A percentile compares a stretch with the other conserved stretches of the same genome.
phyloP scores from a whole-genome alignment of 176 grass and related monocot species.

The Rhynchospora breviuscula region DNA sequence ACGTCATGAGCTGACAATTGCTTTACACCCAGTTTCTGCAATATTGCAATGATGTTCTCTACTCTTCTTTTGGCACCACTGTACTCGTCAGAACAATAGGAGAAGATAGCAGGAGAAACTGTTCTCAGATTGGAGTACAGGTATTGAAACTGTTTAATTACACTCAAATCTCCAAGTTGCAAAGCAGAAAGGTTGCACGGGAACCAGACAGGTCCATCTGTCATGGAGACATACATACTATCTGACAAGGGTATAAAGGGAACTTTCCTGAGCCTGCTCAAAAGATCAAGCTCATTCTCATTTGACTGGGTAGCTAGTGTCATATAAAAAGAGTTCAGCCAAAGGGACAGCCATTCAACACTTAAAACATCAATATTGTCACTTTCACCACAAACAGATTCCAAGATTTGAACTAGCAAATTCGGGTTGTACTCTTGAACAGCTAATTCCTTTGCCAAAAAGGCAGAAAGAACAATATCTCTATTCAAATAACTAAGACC shows the following conservation, averaged over 20 bases:
- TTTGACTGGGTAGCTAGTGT: background rate
- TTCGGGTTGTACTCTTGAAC: constrained; percentile 34
- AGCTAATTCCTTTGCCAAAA: constrained; percentile 31
- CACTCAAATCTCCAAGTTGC: constrained; percentile 17
- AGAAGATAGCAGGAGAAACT: constrained; percentile 27
- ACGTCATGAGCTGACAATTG: constrained; percentile 39
- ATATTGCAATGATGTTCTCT: constrained; percentile 21
- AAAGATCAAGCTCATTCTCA: constrained; percentile 11
- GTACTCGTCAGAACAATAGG: background rate
- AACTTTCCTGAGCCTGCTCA: constrained; percentile 30
- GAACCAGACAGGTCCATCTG: constrained; percentile 38
- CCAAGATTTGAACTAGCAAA: constrained; percentile 28
- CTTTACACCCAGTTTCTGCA: constrained; percentile 29
- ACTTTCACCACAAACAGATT: constrained; percentile 22
- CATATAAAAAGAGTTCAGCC: constrained; percentile 21
- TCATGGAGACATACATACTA: constrained; percentile 32
- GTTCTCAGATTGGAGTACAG: constrained; percentile 35
- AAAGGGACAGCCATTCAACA: constrained; percentile 35
- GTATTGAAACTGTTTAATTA: constrained; percentile 21
- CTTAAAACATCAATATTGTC: constrained; percentile 34
- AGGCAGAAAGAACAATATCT: constrained; percentile 30
- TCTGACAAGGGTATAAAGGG: constrained; percentile 31
- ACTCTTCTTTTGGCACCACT: constrained; percentile 12
- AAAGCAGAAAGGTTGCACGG: constrained; percentile 17
- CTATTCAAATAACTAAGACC: constrained; percentile 37